Percentiles rank a stretch among this genome's conserved stretches.
Conservation (phyloP, 192 early-diverging fungal species). For the Irineochytrium annulatum region DNA sequence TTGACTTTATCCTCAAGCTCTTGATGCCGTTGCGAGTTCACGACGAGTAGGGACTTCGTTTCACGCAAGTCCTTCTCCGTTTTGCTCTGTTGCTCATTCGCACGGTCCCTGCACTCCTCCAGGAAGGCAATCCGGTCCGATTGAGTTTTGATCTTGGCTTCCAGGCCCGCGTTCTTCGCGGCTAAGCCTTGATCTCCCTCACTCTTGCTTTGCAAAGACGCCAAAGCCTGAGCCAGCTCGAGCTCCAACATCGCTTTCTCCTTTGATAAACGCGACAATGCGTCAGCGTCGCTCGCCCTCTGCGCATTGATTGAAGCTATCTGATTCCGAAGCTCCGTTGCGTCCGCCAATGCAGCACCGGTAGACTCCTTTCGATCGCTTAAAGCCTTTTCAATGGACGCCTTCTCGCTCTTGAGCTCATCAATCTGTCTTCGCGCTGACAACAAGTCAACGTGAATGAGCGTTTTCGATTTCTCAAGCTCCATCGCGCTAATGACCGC, state of each 20-base stretch:
- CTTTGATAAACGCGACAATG: conserved; percentile 22
- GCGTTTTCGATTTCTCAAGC: conserved; percentile 15
- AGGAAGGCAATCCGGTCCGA: conserved; percentile 6
- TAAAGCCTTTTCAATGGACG: conserved; percentile 5
- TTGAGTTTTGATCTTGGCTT: not conserved
- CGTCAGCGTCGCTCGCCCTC: conserved; percentile 1
- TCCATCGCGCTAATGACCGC: not conserved
- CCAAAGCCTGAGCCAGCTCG: conserved; percentile 27
- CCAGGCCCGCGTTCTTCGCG: conserved; percentile 7
- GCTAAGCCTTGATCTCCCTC: conserved; percentile 4
- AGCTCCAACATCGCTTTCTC: conserved; percentile 18
- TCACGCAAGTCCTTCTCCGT: not conserved
- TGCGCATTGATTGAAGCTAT: conserved; percentile 6
- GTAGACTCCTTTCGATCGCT: conserved; percentile 7
- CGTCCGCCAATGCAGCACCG: not conserved
- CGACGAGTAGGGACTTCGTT: not conserved
- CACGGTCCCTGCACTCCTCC: not conserved
- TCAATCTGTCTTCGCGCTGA: conserved; percentile 6
- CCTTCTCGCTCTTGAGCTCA: not conserved
- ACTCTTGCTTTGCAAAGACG: conserved; percentile 17
- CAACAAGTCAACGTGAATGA: conserved; percentile 6
- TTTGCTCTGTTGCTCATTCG: not conserved
- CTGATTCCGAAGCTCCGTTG: conserved; percentile 14
- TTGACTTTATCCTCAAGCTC: not conserved
- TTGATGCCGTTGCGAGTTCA: not conserved